Evolutionary conservation across 2,329 filamentous ascomycete species (phyloP), one percentile per base, ranked within the genome.

Genomic region (Chrysoporthe puriensis): DNA sequence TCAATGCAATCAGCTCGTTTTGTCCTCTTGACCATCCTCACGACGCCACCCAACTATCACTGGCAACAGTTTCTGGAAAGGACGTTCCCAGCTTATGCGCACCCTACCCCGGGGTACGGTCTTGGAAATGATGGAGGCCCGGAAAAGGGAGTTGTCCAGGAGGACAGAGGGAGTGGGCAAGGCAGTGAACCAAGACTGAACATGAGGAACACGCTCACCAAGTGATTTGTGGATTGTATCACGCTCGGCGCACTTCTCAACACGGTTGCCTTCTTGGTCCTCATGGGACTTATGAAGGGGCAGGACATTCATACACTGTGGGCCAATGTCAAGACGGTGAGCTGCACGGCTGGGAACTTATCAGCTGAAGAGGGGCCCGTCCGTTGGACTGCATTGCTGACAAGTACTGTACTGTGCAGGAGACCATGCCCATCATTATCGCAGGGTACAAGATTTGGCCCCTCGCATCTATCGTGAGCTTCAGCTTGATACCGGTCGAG

Each of bases 11-110:
- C 88, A 54, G 73, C 85, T 26, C 85, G 85, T 70, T 89, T 88
- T 75, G 80, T 86, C 50, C 77, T 82, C 48, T 81, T 85, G 63
- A 80, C 85, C 2, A 75, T 88, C 66, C 76, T 88, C 54, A 83
- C 83, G 4, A 81, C 85, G 1, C 86, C 86, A 7, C 82, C 86
- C 62, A 87, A 86, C 70, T 88, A 85, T 72, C 76, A 85, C 66
- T 89, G 86, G 86, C 85, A 88, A 71, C 81, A 84, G 65, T 81
- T 81, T 42, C 80, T 88, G 42, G 86, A 88, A 75, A 77, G 79
- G 32, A 80, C 75, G 11, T 86, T 87, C 66, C 86, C 86, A 0
- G 84, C 83, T 0, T 80, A 81, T 70, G 75, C 54, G 36, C 43
- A 26, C 13, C 21, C 72, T 13, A n/a, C 69, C 50, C 50, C 54